These are phyloP conservation scores for Theobroma grandiflorum DNA, from an alignment of 441 rosid genomes.

Conservation along the genomic window DNA sequence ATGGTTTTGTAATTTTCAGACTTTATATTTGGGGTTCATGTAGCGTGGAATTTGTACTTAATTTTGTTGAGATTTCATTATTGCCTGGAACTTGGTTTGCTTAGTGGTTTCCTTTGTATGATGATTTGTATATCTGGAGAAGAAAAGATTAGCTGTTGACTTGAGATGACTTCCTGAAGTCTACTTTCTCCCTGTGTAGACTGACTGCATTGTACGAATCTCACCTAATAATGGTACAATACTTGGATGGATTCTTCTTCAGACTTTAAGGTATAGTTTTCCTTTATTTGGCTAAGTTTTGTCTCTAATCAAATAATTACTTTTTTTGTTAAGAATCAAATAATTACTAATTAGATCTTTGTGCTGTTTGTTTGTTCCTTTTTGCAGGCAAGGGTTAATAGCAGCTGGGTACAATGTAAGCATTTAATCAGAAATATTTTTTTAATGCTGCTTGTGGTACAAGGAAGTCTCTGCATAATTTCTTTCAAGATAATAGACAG, in stretches of 20 bases:
- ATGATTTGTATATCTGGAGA: background rate
- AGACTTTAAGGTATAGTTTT: conserved; percentile 64
- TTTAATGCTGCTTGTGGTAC: background rate
- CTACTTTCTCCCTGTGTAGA: conserved; percentile 49
- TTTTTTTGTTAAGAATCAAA: background rate
- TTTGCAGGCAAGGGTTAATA: conserved; percentile 64
- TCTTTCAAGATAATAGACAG: background rate
- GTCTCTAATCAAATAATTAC: conserved; percentile 6
- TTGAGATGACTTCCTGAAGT: conserved; percentile 14
- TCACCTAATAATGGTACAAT: conserved; percentile 74
- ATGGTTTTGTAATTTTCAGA: conserved; percentile 28
- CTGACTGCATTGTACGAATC: conserved; percentile 95
- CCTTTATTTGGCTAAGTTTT: background rate
- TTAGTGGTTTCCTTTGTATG: background rate
- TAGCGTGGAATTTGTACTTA: background rate
- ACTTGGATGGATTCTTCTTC: conserved; percentile 91
- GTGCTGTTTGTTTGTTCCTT: background rate
- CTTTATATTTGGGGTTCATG: background rate
- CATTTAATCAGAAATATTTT: conserved; percentile 7
- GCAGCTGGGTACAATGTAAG: conserved; percentile 74
- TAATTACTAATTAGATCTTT: conserved; percentile 8
- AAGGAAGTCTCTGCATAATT: background rate
- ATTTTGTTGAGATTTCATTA: background rate
- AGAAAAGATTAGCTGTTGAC: conserved; percentile 2
- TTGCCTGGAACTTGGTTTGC: conserved; percentile 7